Base-by-base conservation (phyloP, 2,329 filamentous ascomycete species). In the Scolecobasidium constrictum region DNA sequence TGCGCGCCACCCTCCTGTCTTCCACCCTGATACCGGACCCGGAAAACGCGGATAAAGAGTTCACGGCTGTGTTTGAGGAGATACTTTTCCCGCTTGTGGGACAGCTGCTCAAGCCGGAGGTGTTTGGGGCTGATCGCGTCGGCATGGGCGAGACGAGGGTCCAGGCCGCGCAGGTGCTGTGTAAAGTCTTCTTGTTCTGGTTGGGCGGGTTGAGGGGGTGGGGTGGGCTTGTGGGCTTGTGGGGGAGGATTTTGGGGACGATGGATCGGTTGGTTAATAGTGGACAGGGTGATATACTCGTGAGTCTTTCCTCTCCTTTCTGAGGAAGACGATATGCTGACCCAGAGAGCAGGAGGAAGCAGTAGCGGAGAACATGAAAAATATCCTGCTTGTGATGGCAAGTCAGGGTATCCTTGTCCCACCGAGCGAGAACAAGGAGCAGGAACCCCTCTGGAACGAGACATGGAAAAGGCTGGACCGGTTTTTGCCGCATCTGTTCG, bases 201-300 rank as follows among this genome's bases (percentile, higher is more conserved):
- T 71, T 96, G 3, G 85, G 90, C 2, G 69, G 90, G 28, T 71
- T 95, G 20, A 83, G 81, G 4, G 81, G 86, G 51, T 88, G 86
- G 76, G 83, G 88, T 17, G 86, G 86, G 16, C 86, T 96, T 78
- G 67, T 94, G 31, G 85, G 92, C 56, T 71, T 96, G 9, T 98
- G 92, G 92, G 66, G 92, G 36, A 82, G 82, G 60, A 94, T 96
- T 43, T 75, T 96, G 50, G 86, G 88, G 52, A 85, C 95, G 42
- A 87, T 98, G 77, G 92, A 98, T 60, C 79, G 92, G 18, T 72
- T 98, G 49, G 93, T 95, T 80, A 94, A 95, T 56, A 92, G 85
- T 55, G 90, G 90, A 1, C 87, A 94, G 60, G 86, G 86, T 18
- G 87, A 94, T 55, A 90, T 82, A 54, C 65, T 94, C 57, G 84